phyloP scores from a whole-genome alignment of 2,329 filamentous ascomycete species.

The Scopulariopsis brevicaulis region DNA sequence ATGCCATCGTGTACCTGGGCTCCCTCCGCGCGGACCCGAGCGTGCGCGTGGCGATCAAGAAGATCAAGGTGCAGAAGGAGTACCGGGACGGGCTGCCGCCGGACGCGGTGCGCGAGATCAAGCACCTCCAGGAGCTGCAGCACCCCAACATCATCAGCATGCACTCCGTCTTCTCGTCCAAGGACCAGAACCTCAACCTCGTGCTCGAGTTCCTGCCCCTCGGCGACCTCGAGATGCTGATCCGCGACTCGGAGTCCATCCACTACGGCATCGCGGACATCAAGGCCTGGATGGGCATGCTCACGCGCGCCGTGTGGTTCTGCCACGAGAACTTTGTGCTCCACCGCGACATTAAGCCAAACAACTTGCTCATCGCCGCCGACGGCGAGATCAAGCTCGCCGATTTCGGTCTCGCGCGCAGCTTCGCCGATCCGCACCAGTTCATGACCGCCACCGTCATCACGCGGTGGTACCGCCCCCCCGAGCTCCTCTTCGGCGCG shows the following conservation, averaged over 20 bases:
- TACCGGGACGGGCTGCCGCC: conserved; percentile 87
- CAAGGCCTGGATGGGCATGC: conserved; percentile 98
- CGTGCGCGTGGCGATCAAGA: conserved; percentile 80
- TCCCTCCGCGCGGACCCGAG: conserved; percentile 63
- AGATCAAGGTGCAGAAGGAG: conserved; percentile 78
- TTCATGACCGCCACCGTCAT: conserved; percentile 93
- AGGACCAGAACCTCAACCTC: conserved; percentile 91
- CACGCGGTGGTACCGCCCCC: conserved; percentile 92
- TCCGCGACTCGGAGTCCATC: conserved; percentile 68
- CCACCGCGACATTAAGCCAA: conserved; percentile 97
- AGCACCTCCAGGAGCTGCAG: conserved; percentile 84
- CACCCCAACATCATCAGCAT: conserved; percentile 95
- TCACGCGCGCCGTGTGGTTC: conserved; percentile 87
- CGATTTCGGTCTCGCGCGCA: conserved; percentile 90
- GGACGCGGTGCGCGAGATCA: conserved; percentile 91
- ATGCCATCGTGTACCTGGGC: conserved; percentile 88
- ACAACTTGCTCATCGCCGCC: conserved; percentile 89
- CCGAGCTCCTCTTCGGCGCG: conserved; percentile 85
- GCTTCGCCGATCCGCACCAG: conserved; percentile 77
- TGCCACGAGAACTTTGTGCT: conserved; percentile 91
- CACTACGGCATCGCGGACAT: conserved; percentile 82
- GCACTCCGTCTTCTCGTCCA: conserved; percentile 86
- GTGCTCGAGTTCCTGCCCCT: conserved; percentile 88
- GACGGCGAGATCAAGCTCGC: conserved; percentile 92
- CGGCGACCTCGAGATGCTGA: conserved; percentile 92